Evolutionary conservation across 73 alveolate species (phyloP), one percentile per base, ranked within the genome.

Genomic region (Durusdinium trenchii): DNA sequence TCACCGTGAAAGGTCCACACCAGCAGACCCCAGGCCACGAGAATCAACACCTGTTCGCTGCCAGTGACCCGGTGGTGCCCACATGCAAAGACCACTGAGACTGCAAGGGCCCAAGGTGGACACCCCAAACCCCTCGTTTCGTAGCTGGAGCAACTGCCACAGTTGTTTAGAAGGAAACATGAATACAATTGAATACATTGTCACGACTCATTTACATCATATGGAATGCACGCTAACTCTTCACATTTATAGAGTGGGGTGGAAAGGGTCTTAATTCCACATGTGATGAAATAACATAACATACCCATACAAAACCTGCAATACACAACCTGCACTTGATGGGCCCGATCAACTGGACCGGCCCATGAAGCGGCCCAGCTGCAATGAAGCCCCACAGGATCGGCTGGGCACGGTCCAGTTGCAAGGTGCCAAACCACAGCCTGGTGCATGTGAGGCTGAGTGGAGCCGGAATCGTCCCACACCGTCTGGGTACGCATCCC

Each of bases 391-490:
- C 98, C 98, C 98, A 91, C 52, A 91, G 38, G 50, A 91, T 67
- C 43, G 98, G 98, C 76, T 91, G 98, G 46, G 84, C 98, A 6
- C 36, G 42, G 89, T 91, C 84, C 40, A 91, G 32, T 78, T 71
- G 98, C 76, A 91, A 69, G 45, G 98, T 91, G 78, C 98, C 98
- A 48, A 91, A 91, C 98, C 98, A 91, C 47, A 91, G 84, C 98
- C 98, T 90, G 32, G 52, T 36, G 9, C 45, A 14, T 4, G 47
- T 78, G n/a, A 18, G 40, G 48, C n/a, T 47, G 54, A 16, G 45
- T 14, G 43, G 84, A 3, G 46, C 84, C 14, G 84, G 40, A 69
- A 69, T 69, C 43, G 9, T 57, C 69, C 12, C n/a, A n/a, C 32
- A 57, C 12, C 12, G 69, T 57, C 69, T 12, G 1, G 1, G n/a